A percentile compares a stretch with the other conserved stretches of the same genome.
phyloP scores from a whole-genome alignment of 208 protist genomes.

The Leishmania turanica region DNA sequence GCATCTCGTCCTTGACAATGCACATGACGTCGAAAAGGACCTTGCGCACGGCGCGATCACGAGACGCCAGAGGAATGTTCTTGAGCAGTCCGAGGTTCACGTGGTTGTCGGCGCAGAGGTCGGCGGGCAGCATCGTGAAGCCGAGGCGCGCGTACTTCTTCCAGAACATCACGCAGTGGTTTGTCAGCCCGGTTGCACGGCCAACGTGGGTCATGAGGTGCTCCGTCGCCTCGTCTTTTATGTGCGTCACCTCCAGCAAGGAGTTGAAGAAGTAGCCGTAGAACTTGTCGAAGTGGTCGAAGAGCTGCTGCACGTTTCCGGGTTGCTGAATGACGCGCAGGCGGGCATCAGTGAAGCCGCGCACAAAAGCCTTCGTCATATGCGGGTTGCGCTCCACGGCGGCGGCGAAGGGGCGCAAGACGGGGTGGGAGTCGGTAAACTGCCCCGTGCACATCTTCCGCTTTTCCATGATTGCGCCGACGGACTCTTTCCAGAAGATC shows the following conservation, averaged over 20 bases:
- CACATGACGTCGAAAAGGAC: conserved; percentile 87
- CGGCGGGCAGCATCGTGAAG: conserved; percentile 88
- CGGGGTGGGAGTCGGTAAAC: conserved; percentile 89
- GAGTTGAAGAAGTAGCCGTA: conserved; percentile 93
- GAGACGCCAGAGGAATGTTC: conserved; percentile 82
- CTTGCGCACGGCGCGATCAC: conserved; percentile 74
- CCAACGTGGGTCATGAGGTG: conserved; percentile 89
- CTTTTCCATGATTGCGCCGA: conserved; percentile 66
- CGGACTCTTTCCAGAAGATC: conserved; percentile 88
- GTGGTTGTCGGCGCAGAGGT: conserved; percentile 88
- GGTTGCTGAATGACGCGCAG: conserved; percentile 85
- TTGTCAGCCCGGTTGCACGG: conserved; percentile 78
- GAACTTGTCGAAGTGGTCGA: conserved; percentile 92
- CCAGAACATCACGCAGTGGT: conserved; percentile 92
- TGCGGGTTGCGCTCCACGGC: conserved; percentile 66
- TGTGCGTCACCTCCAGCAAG: conserved; percentile 74
- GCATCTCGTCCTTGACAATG: conserved; percentile 85
- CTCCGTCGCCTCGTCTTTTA: conserved; percentile 84
- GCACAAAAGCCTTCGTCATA: conserved; percentile 89
- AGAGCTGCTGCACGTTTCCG: conserved; percentile 87
- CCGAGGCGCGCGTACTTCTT: conserved; percentile 90
- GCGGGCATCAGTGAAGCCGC: conserved; percentile 87
- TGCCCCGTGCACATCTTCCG: conserved; percentile 63
- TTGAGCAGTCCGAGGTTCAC: conserved; percentile 86
- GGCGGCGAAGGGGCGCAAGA: conserved; percentile 80